These are phyloP conservation scores for Echria macrotheca DNA, from an alignment of 495 filamentous ascomycete genomes.

Conservation along the genomic window DNA sequence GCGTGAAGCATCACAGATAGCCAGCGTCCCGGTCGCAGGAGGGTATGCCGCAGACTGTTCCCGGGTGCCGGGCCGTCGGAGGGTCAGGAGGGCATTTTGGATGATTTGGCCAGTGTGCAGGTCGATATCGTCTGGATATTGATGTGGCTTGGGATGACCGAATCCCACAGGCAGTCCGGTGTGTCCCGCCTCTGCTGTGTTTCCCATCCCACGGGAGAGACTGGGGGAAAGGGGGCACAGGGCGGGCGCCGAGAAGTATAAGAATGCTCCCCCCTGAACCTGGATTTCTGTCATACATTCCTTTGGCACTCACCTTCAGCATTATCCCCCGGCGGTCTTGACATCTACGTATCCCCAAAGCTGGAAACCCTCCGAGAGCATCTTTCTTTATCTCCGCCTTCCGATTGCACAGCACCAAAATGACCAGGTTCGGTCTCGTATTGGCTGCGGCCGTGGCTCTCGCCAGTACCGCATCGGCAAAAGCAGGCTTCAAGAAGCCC, in stretches of 20 bases:
- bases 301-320: too few species aligned
- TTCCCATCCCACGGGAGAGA: not conserved
- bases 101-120: slow-evolving; percentile 2
- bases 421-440: not conserved
- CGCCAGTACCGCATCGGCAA: not conserved
- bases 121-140: slow-evolving; percentile 4
- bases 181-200: not conserved
- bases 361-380: not conserved
- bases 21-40: not conserved
- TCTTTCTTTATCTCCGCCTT: not conserved
- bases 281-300: not conserved
- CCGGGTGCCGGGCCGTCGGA: slow-evolving; percentile 1
- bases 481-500: slow-evolving; percentile 1
- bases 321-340: not conserved
- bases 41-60: not conserved
- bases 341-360: not conserved
- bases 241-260: not conserved
- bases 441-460: not conserved
- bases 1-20: not conserved
- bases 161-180: not conserved
- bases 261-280: not conserved
- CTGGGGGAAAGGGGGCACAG: not conserved
- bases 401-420: not conserved
- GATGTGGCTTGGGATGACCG: not conserved
- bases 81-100: not conserved